A percentile compares a stretch with the other conserved stretches of the same genome.
These are phyloP conservation scores for Peterozyma toletana DNA, from an alignment of 805 yeast genomes.

Conservation along the genomic window DNA sequence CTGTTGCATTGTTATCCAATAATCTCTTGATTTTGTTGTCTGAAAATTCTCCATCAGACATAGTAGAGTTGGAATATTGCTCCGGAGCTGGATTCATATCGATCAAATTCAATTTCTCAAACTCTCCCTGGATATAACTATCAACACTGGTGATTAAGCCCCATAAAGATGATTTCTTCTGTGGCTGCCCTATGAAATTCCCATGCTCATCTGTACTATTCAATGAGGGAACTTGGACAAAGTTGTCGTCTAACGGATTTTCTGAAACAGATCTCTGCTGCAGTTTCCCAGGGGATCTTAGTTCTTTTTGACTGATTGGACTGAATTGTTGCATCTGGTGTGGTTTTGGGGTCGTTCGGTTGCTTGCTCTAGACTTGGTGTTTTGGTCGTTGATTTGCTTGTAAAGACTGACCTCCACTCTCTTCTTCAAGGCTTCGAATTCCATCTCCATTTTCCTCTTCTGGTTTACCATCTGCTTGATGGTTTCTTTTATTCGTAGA, in stretches of 20 bases:
- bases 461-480: constrained; percentile 32
- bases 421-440: constrained; percentile 39
- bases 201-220: background rate
- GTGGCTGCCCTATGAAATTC: background rate
- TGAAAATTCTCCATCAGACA: constrained; percentile 2
- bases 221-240: background rate
- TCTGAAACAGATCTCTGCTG: constrained; percentile 4
- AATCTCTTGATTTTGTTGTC: constrained; percentile 7
- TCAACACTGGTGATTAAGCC: constrained; percentile 6
- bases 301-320: background rate
- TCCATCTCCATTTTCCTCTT: constrained; percentile 39
- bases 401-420: constrained; percentile 38
- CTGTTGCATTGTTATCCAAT: constrained; percentile 2
- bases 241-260: constrained; percentile 8
- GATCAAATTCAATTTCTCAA: constrained; percentile 8
- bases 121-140: constrained; percentile 8
- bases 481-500: constrained; percentile 53
- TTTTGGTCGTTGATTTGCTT: constrained; percentile 24
- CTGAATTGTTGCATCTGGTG: background rate
- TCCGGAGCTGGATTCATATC: constrained; percentile 7
- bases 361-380: background rate
- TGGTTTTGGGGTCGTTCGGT: background rate
- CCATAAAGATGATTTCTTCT: constrained; percentile 5
- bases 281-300: background rate
- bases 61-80: background rate